Evolutionary conservation across 768 basidiomycete genomes (phyloP), one percentile per base, ranked within the genome.

Genomic region (Boletus rubroflammeus): DNA sequence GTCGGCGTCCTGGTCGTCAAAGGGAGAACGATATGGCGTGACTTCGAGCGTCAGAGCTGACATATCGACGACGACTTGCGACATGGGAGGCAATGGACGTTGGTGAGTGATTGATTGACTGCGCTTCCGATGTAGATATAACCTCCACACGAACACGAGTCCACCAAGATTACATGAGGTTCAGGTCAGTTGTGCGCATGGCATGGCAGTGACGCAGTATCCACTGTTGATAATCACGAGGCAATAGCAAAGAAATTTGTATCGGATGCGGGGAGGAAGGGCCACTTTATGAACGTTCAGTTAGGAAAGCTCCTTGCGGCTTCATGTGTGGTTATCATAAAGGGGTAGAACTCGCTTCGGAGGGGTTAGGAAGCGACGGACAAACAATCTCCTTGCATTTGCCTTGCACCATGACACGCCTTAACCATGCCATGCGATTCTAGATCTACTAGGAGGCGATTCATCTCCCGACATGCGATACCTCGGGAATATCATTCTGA

Each of bases 1-100:
- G 56, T 80, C 77, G 9, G 75, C 75, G 25, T 74, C 70, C 23
- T 47, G 62, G 43, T 73, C 69, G 57, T 77, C 64, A 68, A 79
- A 75, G 28, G 69, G 67, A 54, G 79, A 59, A 23, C 61, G 55
- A 52, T 55, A 67, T 0, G 66, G 60, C 3, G 58, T 35, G 51
- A 64, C 56, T 53, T 70, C 66, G 41, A 71, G 60, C 0, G 68
- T 62, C 46, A 71, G 61, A 40, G 66, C 56, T n/a, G 70, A 52
- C 57, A 67, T 67, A 44, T 48, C 54, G 25, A 49, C 57, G 43
- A 66, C 31, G 48, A 58, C 47, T 54, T 70, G 68, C 9, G 69
- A 69, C 68, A 70, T 72, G 58, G 46, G 46, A 42, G 32, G 13
- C 28, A n/a, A 49, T 42, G 42, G 50, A 61, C 58, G 53, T 51